Evolutionary conservation across 257 asterid species (phyloP).

Genomic region (Solanum clarkiae): DNA sequence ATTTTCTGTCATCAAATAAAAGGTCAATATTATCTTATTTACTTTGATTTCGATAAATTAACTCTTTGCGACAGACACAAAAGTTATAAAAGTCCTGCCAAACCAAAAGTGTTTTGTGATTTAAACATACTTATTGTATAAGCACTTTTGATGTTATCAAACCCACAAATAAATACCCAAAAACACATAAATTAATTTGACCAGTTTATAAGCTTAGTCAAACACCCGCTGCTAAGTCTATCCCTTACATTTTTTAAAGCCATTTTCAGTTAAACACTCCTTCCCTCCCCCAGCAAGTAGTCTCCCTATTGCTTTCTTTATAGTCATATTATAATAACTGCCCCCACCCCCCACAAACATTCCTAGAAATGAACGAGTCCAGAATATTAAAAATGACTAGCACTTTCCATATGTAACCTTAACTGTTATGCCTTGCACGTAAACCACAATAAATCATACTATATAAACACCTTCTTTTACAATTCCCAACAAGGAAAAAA

Average conservation of each 20-base stretch:
- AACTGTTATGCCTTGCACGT: not conserved
- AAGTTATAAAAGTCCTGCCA: not conserved
- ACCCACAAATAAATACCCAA: not conserved
- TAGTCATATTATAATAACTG: not conserved
- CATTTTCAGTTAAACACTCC: not conserved
- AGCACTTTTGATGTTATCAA: not conserved
- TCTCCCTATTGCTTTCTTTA: not conserved
- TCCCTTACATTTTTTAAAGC: not conserved
- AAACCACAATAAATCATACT: not conserved
- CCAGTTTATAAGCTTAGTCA: not conserved
- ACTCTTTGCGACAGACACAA: too few relatives aligned
- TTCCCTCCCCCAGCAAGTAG: not conserved
- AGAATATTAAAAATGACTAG: not conserved
- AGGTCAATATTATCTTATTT: too few relatives aligned
- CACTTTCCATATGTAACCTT: not conserved
- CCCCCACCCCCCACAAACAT: not conserved
- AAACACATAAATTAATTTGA: not conserved
- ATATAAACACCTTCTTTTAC: not conserved
- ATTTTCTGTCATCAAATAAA: too few relatives aligned
- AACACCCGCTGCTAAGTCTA: not conserved
- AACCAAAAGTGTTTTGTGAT: not conserved
- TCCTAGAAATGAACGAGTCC: not conserved
- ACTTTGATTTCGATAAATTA: too few relatives aligned
- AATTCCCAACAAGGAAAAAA: not conserved
- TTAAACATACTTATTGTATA: not conserved